These are phyloP conservation scores for Phytopythium aichiense DNA, from an alignment of 352 stramenopile genomes.

Conservation along the genomic window DNA sequence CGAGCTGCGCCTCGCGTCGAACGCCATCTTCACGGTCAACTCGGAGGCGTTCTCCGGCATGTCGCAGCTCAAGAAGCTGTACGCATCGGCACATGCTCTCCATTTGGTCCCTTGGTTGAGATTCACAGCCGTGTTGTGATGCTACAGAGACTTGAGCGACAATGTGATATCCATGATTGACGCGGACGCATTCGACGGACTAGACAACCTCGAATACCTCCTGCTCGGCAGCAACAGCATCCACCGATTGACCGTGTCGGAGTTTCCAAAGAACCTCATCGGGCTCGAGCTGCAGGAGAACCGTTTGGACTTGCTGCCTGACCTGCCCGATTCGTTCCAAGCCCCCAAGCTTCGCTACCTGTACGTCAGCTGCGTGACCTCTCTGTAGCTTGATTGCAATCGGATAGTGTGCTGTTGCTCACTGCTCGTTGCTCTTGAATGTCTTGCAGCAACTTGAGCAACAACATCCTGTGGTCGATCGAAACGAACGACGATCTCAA, in stretches of 20 bases:
- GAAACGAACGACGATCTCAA: conserved; percentile 42
- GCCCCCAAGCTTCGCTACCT: conserved; percentile 34
- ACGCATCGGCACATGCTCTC: conserved; percentile 8
- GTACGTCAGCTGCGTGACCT: conserved; percentile 24
- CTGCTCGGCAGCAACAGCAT: conserved; percentile 46
- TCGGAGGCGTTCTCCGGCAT: conserved; percentile 51
- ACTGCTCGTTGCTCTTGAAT: conserved; percentile 1
- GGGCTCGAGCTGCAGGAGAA: conserved; percentile 49
- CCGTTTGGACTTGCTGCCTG: conserved; percentile 47
- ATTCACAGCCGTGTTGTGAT: not conserved
- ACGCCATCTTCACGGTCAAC: conserved; percentile 59
- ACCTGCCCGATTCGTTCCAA: conserved; percentile 26
- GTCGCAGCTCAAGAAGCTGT: conserved; percentile 45
- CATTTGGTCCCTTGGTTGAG: not conserved
- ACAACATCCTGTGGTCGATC: conserved; percentile 59
- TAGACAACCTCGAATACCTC: conserved; percentile 39
- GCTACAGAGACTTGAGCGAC: conserved; percentile 50
- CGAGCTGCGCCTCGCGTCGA: conserved; percentile 47
- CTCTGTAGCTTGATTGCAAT: not conserved
- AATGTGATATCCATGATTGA: conserved; percentile 69
- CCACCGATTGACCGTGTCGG: conserved; percentile 33
- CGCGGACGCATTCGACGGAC: conserved; percentile 36
- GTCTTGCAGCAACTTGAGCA: conserved; percentile 46
- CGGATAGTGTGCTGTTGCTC: not conserved
- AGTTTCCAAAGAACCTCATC: conserved; percentile 35